Percentiles rank a stretch among this genome's conserved stretches.
Evolutionary conservation across 129 eudicot genomes (phyloP).

Genomic region (Chrysanthemum makinoi): DNA sequence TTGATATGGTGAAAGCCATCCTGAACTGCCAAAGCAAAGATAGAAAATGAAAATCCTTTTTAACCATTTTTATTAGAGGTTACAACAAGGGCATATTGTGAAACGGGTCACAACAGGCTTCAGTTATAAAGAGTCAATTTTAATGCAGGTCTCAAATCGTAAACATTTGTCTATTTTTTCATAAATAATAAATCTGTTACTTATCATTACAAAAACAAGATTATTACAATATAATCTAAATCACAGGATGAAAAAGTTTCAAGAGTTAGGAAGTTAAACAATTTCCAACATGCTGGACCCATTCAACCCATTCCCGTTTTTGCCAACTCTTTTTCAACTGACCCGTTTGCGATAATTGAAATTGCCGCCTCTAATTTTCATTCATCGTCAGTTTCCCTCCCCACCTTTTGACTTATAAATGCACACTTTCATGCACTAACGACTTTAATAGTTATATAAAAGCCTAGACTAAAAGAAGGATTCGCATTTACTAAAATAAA

Average conservation of each 20-base stretch:
- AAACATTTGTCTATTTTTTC: background rate
- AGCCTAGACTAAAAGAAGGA: background rate
- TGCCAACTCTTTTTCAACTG: background rate
- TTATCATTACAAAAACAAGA: background rate
- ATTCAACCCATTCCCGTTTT: background rate
- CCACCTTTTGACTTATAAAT: no score
- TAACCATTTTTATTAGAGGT: background rate
- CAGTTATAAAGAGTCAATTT: background rate
- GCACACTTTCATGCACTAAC: no score
- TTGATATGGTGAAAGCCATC: background rate
- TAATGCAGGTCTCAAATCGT: background rate
- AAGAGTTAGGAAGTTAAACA: background rate
- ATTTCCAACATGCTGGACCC: background rate
- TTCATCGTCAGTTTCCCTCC: no score
- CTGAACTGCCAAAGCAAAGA: constrained; percentile 1
- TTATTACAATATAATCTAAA: background rate
- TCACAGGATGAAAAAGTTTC: background rate
- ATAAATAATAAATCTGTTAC: background rate
- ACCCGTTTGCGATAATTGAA: background rate
- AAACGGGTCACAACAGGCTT: background rate
- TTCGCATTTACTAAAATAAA: background rate
- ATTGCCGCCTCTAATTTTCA: background rate
- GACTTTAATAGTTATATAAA: background rate
- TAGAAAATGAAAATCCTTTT: no score
- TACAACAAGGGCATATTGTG: background rate